These are phyloP conservation scores for Albifimbria verrucaria DNA, from an alignment of 2,329 filamentous ascomycete species.

Conservation along the genomic window DNA sequence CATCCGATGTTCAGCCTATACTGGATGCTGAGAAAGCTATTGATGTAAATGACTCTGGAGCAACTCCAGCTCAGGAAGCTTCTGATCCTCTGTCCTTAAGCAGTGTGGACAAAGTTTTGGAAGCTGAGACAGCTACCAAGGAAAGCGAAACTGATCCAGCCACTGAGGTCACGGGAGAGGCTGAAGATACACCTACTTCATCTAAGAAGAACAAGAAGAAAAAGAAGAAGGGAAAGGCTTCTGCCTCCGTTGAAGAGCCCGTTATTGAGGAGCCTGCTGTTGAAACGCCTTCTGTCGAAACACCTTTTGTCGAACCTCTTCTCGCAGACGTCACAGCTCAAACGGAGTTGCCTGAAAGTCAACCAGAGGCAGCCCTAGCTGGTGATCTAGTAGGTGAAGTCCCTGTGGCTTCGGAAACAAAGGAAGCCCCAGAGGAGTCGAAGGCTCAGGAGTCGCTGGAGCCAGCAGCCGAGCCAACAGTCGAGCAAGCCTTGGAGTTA, in stretches of 20 bases:
- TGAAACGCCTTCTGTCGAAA: neutral
- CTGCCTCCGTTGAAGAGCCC: constrained; percentile 1
- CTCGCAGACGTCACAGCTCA: neutral
- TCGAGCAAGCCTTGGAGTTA: too few species aligned
- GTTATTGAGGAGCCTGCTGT: neutral
- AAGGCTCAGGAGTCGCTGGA: too few species aligned
- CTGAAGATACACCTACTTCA: constrained; percentile 6
- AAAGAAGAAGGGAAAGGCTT: constrained; percentile 27
- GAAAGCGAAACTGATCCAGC: neutral
- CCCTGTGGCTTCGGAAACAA: neutral
- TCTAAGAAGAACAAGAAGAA: constrained; percentile 15
- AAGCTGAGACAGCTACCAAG: neutral
- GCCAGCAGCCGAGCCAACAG: neutral
- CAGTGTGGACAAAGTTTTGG: too few species aligned
- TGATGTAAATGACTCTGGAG: neutral
- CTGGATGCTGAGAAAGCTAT: neutral
- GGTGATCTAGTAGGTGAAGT: neutral
- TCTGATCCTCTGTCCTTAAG: too few species aligned
- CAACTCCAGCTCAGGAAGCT: too few species aligned
- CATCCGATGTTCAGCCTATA: neutral
- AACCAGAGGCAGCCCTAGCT: neutral
- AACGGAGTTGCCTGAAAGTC: neutral
- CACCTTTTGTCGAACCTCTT: neutral
- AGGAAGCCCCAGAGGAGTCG: neutral
- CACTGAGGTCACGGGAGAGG: constrained; percentile 7